Percentiles rank a stretch among this genome's conserved stretches.
These are phyloP conservation scores for Akanthomyces muscarius DNA, from an alignment of 2,329 filamentous ascomycete species.

Conservation along the genomic window DNA sequence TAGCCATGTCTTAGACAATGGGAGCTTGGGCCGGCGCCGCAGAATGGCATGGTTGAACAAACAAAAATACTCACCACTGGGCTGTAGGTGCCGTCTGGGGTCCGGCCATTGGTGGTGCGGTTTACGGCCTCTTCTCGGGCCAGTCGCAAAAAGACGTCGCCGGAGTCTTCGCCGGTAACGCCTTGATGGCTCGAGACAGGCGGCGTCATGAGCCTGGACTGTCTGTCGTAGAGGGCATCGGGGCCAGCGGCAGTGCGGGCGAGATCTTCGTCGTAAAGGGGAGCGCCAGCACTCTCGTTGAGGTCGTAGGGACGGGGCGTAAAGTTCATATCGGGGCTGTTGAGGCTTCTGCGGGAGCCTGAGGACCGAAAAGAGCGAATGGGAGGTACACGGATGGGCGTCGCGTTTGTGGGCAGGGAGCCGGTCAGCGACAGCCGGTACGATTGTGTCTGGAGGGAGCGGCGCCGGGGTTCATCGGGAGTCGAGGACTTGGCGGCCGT, in stretches of 20 bases:
- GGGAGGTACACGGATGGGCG: slow-evolving; percentile 44
- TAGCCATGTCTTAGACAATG: background rate
- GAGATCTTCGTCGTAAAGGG: slow-evolving; percentile 44
- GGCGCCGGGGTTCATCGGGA: slow-evolving; percentile 46
- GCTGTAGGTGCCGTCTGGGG: slow-evolving; percentile 33
- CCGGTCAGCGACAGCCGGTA: slow-evolving; percentile 41
- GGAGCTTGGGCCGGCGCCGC: background rate
- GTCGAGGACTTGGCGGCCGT: slow-evolving; percentile 35
- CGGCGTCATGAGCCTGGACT: slow-evolving; percentile 36
- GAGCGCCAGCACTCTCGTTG: slow-evolving; percentile 40
- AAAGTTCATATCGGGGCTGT: slow-evolving; percentile 50
- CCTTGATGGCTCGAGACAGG: slow-evolving; percentile 36
- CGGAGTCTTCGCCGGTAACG: slow-evolving; percentile 48
- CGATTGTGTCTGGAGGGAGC: slow-evolving; percentile 41
- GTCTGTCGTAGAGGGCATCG: slow-evolving; percentile 38
- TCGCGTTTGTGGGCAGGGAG: slow-evolving; percentile 30
- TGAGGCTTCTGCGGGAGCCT: slow-evolving; percentile 52
- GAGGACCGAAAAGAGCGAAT: slow-evolving; percentile 56
- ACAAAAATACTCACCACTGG: slow-evolving; percentile 42
- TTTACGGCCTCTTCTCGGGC: slow-evolving; percentile 49
- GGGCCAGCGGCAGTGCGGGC: slow-evolving; percentile 39
- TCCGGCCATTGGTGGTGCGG: slow-evolving; percentile 34
- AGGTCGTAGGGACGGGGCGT: slow-evolving; percentile 41
- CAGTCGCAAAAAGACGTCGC: slow-evolving; percentile 57
- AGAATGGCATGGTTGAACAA: slow-evolving; percentile 13